Base-by-base conservation (phyloP, 2,329 filamentous ascomycete species). In the Apiospora arundinis region DNA sequence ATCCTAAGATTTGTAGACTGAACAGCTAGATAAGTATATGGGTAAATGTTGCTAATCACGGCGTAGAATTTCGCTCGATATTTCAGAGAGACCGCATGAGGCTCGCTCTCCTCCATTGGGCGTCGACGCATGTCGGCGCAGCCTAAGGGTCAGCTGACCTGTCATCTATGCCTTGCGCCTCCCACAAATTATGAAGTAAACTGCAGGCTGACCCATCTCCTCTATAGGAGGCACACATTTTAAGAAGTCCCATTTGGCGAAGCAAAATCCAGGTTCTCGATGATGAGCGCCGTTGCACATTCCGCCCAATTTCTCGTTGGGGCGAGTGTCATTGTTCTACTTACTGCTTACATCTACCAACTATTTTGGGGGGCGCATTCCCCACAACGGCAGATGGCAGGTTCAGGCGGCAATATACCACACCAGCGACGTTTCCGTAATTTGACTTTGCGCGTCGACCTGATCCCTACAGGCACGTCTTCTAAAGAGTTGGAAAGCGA, bases 401-500 rank as follows among this genome's bases (percentile, higher is more conserved):
- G 18, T 14, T n/a, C 32, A 21, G 60, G 32, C 40, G 18, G 60
- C 60, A 25, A 6, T 11, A 23, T 18, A 21, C 60, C 18, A 23
- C 32, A 21, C 37, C 37, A 44, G 37, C 37, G 18, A 9, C 60
- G 18, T 37, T 42, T 40, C 32, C 60, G 60, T 23, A 18, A 66
- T 23, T 44, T 72, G 44, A 70, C 65, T 16, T 44, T 72, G 37
- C 67, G 67, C 23, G 52, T 72, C 7, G 60, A 71, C n/a, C 32
- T 44, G 1, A 40, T 72, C 40, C 71, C 69, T 6, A 37, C 28
- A 1, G 48, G 23, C 14, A 69, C 9, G 23, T 65, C 56, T 48
- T 18, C 11, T 63, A n/a, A 69, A 37, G 25, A 21, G 2, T 69
- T 72, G 18, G 7, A 46, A 40, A 48, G 16, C 49, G 46, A 70